Evolutionary conservation across 192 early-diverging fungal species (phyloP), one percentile per base, ranked within the genome.

Genomic region (Umbelopsis ramanniana): DNA sequence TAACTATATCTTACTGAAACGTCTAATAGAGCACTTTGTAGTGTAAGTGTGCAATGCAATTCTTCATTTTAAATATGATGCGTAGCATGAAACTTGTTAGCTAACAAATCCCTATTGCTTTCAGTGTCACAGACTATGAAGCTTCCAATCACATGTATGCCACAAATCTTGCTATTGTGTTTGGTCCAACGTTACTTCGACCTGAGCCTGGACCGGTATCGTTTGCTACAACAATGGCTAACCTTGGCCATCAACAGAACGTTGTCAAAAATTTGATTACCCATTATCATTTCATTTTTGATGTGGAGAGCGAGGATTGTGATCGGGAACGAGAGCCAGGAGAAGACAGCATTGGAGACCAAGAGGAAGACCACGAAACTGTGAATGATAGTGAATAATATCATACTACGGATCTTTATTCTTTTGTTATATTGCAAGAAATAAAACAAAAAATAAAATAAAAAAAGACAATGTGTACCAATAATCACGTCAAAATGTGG

Each of bases 101-200:
- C 47, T 53, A 5, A 43, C 40, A 43, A 11, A 11, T 5, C 11
- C 11, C 40, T 43, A 1, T 12, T 6, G 6, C 11, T 43, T 43
- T 46, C 60, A 82, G 81, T 21, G 89, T 93, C 6, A 93, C 92
- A 4, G 92, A 93, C 70, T 92, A 84, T 43, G 89, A 92, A 71
- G 86, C 86, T 38, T 82, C 88, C 52, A 98, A 95, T 75, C 91
- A 94, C 70, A 98, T 98, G 96, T 91, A 91, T 70, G 88, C 90
- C 9, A 87, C 86, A 26, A 98, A 98, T 71, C 86, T 98, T 57
- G 91, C 94, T 0, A 95, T 98, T 75, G 93, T 98, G n/a, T 98
- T 96, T 91, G 95, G 95, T 1, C 97, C 97, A 1, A 96, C 94
- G 17, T 78, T 98, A 60, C 76, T 98, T 33, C 87, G 88, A 19